Base-by-base conservation (phyloP, 768 basidiomycete genomes). In the Podaxis sp. region DNA sequence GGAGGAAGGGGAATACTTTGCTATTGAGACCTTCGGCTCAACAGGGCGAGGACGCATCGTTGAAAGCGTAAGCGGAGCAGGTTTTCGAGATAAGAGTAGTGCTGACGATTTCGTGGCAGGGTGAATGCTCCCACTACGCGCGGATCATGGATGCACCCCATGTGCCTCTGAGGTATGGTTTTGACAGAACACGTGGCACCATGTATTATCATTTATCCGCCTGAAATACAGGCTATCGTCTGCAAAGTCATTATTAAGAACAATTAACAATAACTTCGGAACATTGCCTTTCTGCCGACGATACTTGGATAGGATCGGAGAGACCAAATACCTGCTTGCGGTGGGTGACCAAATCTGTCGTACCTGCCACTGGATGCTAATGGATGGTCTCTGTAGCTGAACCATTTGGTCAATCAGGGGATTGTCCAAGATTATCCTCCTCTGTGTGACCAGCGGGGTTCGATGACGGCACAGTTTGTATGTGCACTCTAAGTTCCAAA, bases 1-100 rank as follows among this genome's bases (percentile, higher is more conserved):
- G 97, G 97, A 98, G 70, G 97, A 99, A 74, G 97, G 95, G 42
- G 97, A 98, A 68, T 98, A 98, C 70, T 99, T 93, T 71, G 97
- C 97, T 7, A 96, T 99, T 59, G 97, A 99, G 74, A 99, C 97
- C 1, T 99, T 99, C 72, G 97, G 97, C 10, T 92, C 91, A n/a
- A 98, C 96, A 0, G 96, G 97, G 14, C 81, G 89, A 44, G 97
- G 95, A 6, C 80, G 85, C 25, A 92, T 97, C 21, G 80, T 92
- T 14, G 96, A 98, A 68, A 82, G 81, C 62, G 93, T 92, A 66
- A 67, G 77, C 69, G 23, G 36, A 52, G 55, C 62, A 37, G 23
- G 6, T 23, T 13, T 32, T n/a, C 48, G 10, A 14, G 23, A 40
- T 35, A 27, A 35, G 59, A 35, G 14, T 4, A 35, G 37, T n/a